Base-by-base conservation (phyloP, 306 rosid species). In the Glycine latifolia region DNA sequence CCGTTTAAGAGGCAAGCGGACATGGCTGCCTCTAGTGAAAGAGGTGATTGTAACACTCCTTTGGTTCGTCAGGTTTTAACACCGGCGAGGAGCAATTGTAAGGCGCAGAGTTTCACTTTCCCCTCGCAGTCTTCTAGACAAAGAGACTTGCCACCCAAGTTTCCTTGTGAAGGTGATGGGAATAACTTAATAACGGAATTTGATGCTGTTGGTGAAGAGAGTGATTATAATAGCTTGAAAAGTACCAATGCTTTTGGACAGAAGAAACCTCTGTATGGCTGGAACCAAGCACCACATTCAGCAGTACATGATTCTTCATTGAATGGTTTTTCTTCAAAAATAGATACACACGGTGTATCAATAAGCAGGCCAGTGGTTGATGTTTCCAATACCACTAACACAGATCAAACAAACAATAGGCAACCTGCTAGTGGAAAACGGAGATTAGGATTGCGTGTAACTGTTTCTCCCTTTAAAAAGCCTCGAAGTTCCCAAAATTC, bases 381-480 rank as follows among this genome's bases (percentile, higher is more conserved):
- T 77, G 86, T 92, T 85, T 89, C 99, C 71, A 90, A 91, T 81
- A 82, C 89, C 60, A 58, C 75, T 37, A 89, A 75, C 76, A 63
- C 85, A 58, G 33, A 33, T 68, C 49, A 83, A 71, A 69, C 79
- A 76, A 85, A 75, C 66, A 71, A 53, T 80, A 83, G 69, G 20
- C 85, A 83, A 49, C 81, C 65, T 60, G 43, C 56, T 44, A 48
- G 80, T 68, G 90, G 84, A 63, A 93, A 89, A 87, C 89, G 93
- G 90, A 91, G 87, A 82, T 78, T 87, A 10, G 86, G 94, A 81
- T 80, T 80, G 77, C 82, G 83, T 80, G 80, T 31, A 76, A 86
- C 84, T 31, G 62, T 75, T 79, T 90, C 99, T 88, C 88, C 97
- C 41, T 95, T 95, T 75, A 95, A 93, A 89, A 90, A 49, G 88